Conservation (phyloP, 1,284 basidiomycete species). For the Peniophora sp. region DNA sequence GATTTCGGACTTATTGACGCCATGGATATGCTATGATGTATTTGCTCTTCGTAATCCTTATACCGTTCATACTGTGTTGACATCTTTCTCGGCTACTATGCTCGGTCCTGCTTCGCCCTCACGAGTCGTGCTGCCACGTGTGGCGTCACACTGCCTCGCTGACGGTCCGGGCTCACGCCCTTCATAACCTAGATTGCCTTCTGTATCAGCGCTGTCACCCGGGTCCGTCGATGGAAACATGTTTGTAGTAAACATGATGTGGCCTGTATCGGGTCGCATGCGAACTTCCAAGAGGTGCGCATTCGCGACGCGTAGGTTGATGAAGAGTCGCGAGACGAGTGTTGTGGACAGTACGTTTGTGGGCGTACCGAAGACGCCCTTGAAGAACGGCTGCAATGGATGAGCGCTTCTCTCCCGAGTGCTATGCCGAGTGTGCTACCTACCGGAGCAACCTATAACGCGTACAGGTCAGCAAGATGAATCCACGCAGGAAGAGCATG, state of each 20-base stretch:
- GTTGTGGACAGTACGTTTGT: background rate
- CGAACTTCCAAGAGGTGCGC: background rate
- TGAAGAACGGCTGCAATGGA: background rate
- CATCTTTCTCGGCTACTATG: too few species aligned
- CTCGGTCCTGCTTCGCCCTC: too few species aligned
- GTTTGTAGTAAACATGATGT: background rate
- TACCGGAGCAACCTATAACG: background rate
- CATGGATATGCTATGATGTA: too few species aligned
- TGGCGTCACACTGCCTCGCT: too few species aligned
- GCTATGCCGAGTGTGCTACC: background rate
- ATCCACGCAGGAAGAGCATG: background rate
- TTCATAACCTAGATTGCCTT: too few species aligned
- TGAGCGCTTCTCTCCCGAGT: background rate
- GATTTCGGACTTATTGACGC: too few species aligned
- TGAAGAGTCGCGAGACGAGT: background rate
- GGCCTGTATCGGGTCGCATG: background rate
- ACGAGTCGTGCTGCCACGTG: too few species aligned
- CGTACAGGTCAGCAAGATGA: background rate
- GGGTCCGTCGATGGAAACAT: background rate
- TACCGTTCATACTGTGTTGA: too few species aligned
- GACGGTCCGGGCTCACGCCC: too few species aligned
- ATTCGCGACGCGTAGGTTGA: background rate
- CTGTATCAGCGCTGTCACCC: too few species aligned
- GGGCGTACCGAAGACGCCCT: background rate
- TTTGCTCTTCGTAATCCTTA: too few species aligned